Evolutionary conservation across 129 eudicot genomes (phyloP).

Genomic region (Flaveria robusta): DNA sequence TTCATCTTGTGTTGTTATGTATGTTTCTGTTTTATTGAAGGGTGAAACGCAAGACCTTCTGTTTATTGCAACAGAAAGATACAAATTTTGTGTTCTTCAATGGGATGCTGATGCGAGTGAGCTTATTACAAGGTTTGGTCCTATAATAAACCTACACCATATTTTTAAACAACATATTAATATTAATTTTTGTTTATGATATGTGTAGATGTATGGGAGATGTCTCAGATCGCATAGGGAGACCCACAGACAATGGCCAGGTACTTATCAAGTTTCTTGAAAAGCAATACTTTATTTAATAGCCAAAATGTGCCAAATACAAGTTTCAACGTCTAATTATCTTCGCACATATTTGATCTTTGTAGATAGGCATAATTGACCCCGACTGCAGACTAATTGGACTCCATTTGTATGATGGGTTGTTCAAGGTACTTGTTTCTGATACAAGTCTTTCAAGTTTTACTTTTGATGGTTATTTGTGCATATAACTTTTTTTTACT

Average conservation of each 20-base stretch:
- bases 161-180: background rate
- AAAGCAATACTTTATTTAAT: background rate
- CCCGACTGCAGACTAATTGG: slow-evolving; percentile 99
- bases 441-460: background rate
- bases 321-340: background rate
- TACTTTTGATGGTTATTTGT: background rate
- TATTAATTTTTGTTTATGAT: slow-evolving; percentile 13
- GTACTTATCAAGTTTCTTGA: slow-evolving; percentile 36
- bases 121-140: slow-evolving; percentile 78
- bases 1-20: slow-evolving; percentile 3
- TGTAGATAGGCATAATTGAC: slow-evolving; percentile 93
- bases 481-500: background rate
- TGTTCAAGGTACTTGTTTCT: slow-evolving; percentile 68
- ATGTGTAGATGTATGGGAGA: slow-evolving; percentile 86
- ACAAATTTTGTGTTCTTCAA: slow-evolving; percentile 92
- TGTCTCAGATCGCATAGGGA: slow-evolving; percentile 96
- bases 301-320: background rate
- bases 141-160: slow-evolving; percentile 15
- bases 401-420: slow-evolving; percentile 91
- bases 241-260: slow-evolving; percentile 99
- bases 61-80: slow-evolving; percentile 95
- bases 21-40: slow-evolving; percentile 36
- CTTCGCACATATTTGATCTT: slow-evolving; percentile 16
- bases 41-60: slow-evolving; percentile 96
- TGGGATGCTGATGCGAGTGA: slow-evolving; percentile 87